Base-by-base conservation (phyloP, 1,139 yeast genomes). In the Geotrichum aggregatum region DNA sequence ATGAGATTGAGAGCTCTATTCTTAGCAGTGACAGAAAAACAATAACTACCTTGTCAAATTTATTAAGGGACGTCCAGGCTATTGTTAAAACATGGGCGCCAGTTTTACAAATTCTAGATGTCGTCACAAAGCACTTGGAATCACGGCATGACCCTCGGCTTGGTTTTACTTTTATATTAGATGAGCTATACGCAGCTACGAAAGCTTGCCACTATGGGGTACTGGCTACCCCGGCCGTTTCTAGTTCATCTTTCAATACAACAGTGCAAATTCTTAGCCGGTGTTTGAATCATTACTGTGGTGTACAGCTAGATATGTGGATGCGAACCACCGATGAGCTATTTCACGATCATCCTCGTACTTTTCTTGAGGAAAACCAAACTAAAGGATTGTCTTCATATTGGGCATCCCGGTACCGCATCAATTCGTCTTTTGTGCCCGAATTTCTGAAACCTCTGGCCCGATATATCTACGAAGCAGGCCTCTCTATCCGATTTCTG, bases 31-130 rank as follows among this genome's bases (percentile, higher is more conserved):
- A 47, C 24, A 19, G 3, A 1, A 22, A 14, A 3, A 22, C 10
- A 14, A 30, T 44, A 2, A 34, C 31, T 13, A 8, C 46, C 3
- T 22, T 44, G 6, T 44, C 47, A 18, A 40, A 22, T n/a, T 18
- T 31, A 10, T n/a, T 40, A 6, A 34, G 40, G n/a, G 21, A 30
- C 2, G 45, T 47, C 14, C 33, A 40, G 28, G 13, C 18, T 3
- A n/a, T 36, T 24, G 40, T 40, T 16, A 40, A 47, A 34, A 41
- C 44, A 3, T 47, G 50, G 50, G 39, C 5, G 11, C 44, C 44
- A 16, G 22, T 47, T 30, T 19, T 47, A 4, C 40, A 47, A 16
- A 26, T 40, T 13, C 33, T 47, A 18, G 45, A 47, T 7, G 33
- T 16, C 13, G 21, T 14, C 8, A 10, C 34, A 14, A 11, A 16